These are phyloP conservation scores for Carex cristatella DNA, from an alignment of 176 grass and related monocot species.

Conservation along the genomic window DNA sequence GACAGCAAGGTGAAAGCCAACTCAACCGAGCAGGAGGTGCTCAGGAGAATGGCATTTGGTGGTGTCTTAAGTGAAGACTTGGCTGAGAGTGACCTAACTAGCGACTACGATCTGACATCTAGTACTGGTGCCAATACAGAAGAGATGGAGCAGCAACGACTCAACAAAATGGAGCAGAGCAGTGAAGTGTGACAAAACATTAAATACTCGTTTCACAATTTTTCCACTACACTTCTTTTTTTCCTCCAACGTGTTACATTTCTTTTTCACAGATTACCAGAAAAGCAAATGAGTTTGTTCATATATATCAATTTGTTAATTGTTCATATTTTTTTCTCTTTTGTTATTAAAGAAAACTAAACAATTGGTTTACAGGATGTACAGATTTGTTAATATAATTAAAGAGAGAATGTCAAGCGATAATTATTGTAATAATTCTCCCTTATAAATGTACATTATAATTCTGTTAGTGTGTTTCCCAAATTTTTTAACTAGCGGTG, in stretches of 20 bases:
- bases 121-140: constrained; percentile 37
- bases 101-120: constrained; percentile 41
- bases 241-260: background rate
- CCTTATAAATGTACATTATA: background rate
- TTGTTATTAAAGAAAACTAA: background rate
- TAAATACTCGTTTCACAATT: background rate
- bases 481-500: background rate
- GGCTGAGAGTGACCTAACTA: constrained; percentile 50
- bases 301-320: background rate
- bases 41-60: constrained; percentile 67
- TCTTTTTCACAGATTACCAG: constrained; percentile 15
- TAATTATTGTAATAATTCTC: background rate
- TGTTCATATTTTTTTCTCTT: background rate
- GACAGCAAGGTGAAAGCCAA: constrained; percentile 41
- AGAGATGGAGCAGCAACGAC: constrained; percentile 16
- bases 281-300: constrained; percentile 17
- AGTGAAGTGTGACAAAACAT: background rate
- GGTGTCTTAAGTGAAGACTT: constrained; percentile 47
- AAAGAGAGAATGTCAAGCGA: background rate
- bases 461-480: background rate
- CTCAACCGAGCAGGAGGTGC: constrained; percentile 30
- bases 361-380: background rate
- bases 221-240: background rate
- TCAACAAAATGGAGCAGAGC: background rate
- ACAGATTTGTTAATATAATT: constrained; percentile 3